A percentile compares a stretch with the other conserved stretches of the same genome.
Conservation (phyloP, 305 asterid species). For the Fraxinus sp. region DNA sequence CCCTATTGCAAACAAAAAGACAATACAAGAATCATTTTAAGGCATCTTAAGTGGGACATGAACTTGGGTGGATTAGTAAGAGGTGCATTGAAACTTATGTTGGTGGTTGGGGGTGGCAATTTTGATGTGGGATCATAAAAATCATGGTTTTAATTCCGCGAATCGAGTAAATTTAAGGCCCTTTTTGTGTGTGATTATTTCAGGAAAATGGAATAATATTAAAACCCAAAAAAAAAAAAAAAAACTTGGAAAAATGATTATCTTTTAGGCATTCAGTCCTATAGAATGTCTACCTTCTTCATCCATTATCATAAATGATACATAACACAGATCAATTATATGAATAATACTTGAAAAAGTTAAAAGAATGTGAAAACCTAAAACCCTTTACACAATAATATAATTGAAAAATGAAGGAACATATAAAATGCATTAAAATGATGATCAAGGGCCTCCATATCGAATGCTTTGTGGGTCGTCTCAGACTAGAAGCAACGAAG, state of each 20-base stretch:
- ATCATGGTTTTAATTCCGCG: neutral
- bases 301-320: neutral
- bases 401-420: neutral
- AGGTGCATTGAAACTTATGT: constrained; percentile 17
- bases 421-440: neutral
- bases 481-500: neutral
- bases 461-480: neutral
- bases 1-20: constrained; percentile 24
- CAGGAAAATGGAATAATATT: neutral
- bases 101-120: constrained; percentile 15
- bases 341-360: neutral
- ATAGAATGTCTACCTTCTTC: neutral
- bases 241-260: neutral
- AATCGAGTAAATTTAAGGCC: neutral
- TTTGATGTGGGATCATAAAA: neutral
- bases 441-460: neutral
- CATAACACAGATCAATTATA: neutral
- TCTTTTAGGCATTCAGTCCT: neutral
- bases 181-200: neutral
- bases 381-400: neutral
- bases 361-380: neutral
- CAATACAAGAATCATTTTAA: constrained; percentile 26
- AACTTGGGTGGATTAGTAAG: constrained; percentile 23
- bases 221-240: neutral
- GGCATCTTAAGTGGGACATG: constrained; percentile 12